These are phyloP conservation scores for Ormosia emarginata DNA, from an alignment of 306 rosid species.

Conservation along the genomic window DNA sequence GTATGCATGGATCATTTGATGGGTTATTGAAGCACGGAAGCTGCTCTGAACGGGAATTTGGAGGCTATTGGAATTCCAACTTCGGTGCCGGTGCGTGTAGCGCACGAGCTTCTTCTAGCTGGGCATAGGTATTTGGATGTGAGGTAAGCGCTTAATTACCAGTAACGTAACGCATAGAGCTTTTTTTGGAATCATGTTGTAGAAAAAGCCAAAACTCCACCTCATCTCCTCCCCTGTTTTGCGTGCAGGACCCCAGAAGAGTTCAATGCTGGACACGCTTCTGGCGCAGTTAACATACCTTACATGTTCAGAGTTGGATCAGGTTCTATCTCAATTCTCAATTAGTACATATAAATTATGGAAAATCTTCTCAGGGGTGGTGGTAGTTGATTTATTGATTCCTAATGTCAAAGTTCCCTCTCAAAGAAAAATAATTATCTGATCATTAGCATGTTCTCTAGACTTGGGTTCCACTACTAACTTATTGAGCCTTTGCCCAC, in stretches of 20 bases:
- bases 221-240: background rate
- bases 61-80: constrained; percentile 57
- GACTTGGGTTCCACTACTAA: background rate
- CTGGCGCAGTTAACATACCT: constrained; percentile 76
- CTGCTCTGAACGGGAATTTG: constrained; percentile 42
- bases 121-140: constrained; percentile 89
- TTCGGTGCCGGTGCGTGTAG: constrained; percentile 87
- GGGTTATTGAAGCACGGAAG: constrained; percentile 37
- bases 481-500: background rate
- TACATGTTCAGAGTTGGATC: constrained; percentile 73
- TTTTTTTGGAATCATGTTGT: background rate
- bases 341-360: background rate
- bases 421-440: background rate
- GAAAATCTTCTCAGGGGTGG: background rate
- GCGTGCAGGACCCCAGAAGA: constrained; percentile 70
- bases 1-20: background rate
- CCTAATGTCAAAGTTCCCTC: background rate
- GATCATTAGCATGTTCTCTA: background rate
- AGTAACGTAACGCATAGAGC: background rate
- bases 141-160: constrained; percentile 35
- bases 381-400: background rate
- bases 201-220: background rate
- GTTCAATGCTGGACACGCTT: constrained; percentile 64
- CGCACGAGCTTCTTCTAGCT: constrained; percentile 83
- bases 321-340: constrained; percentile 42